Evolutionary conservation across 2,329 filamentous ascomycete genomes (phyloP).

Genomic region (Cytospora paraplurivora): DNA sequence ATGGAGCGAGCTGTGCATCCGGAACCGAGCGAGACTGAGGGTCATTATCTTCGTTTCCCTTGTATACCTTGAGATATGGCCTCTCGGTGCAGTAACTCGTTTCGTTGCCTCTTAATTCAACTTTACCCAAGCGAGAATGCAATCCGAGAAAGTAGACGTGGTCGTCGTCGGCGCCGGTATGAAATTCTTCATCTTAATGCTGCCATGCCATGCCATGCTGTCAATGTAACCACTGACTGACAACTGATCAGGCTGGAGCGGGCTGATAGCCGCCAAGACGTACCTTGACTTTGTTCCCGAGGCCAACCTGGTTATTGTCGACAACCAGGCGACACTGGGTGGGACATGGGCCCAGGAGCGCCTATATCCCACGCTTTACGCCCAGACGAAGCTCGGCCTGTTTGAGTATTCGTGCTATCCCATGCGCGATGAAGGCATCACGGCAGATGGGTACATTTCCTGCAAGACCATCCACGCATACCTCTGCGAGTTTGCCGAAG

Average conservation of each 20-base stretch:
- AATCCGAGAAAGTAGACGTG: background rate
- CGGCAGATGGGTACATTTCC: conserved; percentile 48
- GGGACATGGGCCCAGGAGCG: conserved; percentile 46
- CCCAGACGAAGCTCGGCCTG: conserved; percentile 45
- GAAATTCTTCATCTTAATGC: background rate
- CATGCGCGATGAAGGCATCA: conserved; percentile 28
- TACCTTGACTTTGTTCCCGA: conserved; percentile 46
- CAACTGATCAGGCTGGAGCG: conserved; percentile 32
- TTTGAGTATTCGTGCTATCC: conserved; percentile 44
- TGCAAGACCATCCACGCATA: conserved; percentile 59
- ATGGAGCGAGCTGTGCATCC: too few relatives aligned
- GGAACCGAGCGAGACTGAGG: too few relatives aligned
- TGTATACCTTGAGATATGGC: too few relatives aligned
- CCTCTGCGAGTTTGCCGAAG: conserved; percentile 55
- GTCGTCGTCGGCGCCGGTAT: conserved; percentile 9
- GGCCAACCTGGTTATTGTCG: conserved; percentile 46
- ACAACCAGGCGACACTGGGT: conserved; percentile 43
- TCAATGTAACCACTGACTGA: background rate
- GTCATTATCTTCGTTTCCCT: too few relatives aligned
- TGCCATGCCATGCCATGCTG: background rate
- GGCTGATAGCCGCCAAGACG: conserved; percentile 50
- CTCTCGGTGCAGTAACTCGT: too few relatives aligned
- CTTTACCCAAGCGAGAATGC: background rate
- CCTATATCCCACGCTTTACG: conserved; percentile 46
- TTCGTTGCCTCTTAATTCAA: background rate